These are phyloP conservation scores for Themeda triandra DNA, from an alignment of 176 grass and related monocot species.

Conservation along the genomic window DNA sequence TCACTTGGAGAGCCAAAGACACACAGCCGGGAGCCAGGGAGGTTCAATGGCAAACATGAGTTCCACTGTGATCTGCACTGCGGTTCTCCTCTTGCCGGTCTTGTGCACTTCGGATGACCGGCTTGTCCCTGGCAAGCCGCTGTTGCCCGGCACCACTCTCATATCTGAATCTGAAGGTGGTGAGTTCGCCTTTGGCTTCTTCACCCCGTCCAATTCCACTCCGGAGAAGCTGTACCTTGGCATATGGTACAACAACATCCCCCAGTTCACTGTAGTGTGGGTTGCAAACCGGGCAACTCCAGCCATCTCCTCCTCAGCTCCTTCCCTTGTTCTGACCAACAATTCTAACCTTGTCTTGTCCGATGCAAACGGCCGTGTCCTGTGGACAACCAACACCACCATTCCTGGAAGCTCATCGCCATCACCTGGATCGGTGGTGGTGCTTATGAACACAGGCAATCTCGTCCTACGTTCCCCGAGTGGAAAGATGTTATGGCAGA, in stretches of 20 bases:
- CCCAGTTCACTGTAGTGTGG: slow-evolving; percentile 15
- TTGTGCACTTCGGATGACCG: background rate
- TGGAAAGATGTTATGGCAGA: slow-evolving; percentile 24
- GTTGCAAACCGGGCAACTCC: background rate
- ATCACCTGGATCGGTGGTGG: background rate
- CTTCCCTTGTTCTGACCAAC: background rate
- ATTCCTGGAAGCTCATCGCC: background rate
- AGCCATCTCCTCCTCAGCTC: background rate
- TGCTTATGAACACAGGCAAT: too few species aligned
- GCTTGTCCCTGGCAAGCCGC: background rate
- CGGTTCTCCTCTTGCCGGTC: background rate
- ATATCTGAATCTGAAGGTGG: background rate
- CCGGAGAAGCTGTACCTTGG: background rate
- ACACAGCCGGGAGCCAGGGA: too few species aligned
- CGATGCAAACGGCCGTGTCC: background rate
- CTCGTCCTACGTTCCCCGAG: background rate
- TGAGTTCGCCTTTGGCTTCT: slow-evolving; percentile 19
- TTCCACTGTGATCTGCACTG: background rate
- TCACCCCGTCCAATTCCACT: background rate
- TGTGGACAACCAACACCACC: slow-evolving; percentile 19
- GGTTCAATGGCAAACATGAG: background rate
- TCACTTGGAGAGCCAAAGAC: too few species aligned
- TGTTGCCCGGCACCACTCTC: background rate
- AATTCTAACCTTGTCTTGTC: slow-evolving; percentile 20
- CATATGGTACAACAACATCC: slow-evolving; percentile 36